Evolutionary conservation across 1,284 basidiomycete genomes (phyloP), one percentile per base, ranked within the genome.

Genomic region (Cutaneotrichosporon spelunceum): DNA sequence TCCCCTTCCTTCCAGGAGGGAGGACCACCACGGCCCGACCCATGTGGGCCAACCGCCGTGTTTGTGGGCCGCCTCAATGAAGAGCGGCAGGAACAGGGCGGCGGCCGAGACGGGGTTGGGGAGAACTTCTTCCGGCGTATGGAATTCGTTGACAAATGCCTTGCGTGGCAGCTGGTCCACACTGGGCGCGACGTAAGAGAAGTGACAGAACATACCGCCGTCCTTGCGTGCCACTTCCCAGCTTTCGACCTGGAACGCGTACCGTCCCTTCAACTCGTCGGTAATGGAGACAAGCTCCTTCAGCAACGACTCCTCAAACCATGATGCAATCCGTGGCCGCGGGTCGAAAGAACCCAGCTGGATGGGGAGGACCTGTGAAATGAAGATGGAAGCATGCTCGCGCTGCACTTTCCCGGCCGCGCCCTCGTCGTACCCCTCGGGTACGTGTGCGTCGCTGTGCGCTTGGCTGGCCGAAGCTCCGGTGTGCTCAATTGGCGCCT

Each of bases 181-280:
- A 11, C 45, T 23, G 74, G 79, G 80, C 8, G 79, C 76, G 23
- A 78, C 78, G 71, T 89, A 94, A 23, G 82, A 81, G 76, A 93
- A 93, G 53, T 84, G 84, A 58, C 93, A 86, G 73, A 94, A 94
- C 4, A 92, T 88, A 9, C 93, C 93, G 47, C 75, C 73, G 57
- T 74, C 76, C 66, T 74, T 76, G 44, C 73, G 56, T 42, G 73
- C 72, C 26, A 79, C 70, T 63, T 79, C 78, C 66, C 72, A 75
- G 24, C 68, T 70, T 63, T 79, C 78, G 27, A 79, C 67, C 30
- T 68, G 66, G 60, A 78, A 79, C 16, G 67, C 75, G 63, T 77
- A 67, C 45, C 50, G 53, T 1, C 60, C 69, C 42, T 59, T 61
- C 19, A 80, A 68, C 11, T 73, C 72, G 13, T 44, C 36, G 0